Evolutionary conservation across 768 basidiomycete species (phyloP).

Genomic region (Lentinula aciculospora): DNA sequence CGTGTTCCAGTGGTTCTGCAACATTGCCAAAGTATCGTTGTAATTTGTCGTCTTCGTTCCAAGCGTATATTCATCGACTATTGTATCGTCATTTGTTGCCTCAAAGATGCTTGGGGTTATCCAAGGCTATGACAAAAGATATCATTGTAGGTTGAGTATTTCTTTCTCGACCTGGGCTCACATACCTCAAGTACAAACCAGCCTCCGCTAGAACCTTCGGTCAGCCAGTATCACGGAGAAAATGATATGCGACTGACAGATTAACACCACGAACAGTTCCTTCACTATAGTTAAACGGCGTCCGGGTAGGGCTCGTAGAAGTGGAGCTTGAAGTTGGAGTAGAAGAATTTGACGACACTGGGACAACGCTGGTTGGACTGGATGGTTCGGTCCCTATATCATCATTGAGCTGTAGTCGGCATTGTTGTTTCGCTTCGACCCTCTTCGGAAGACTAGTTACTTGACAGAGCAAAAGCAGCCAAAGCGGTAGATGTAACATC

Average conservation of each 20-base stretch:
- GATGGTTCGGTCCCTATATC: conserved; percentile 9
- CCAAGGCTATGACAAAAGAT: conserved; percentile 48
- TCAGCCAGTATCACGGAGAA: background rate
- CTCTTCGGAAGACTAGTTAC: conserved; percentile 7
- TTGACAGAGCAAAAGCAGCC: conserved; percentile 18
- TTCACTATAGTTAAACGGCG: conserved; percentile 37
- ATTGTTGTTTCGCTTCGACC: conserved; percentile 20
- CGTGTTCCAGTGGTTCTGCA: conserved; percentile 54
- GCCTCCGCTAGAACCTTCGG: conserved; percentile 36
- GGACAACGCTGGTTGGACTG: conserved; percentile 4
- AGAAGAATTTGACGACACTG: conserved; percentile 7
- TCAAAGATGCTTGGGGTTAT: conserved; percentile 74
- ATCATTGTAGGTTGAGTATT: background rate
- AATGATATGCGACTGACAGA: conserved; percentile 34
- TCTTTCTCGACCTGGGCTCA: background rate
- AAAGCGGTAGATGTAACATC: conserved; percentile 13
- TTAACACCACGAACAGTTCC: conserved; percentile 54
- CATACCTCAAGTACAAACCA: conserved; percentile 60
- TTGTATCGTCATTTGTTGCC: conserved; percentile 46
- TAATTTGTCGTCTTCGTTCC: conserved; percentile 38
- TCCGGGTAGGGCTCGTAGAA: conserved; percentile 11
- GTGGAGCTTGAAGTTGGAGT: conserved; percentile 7
- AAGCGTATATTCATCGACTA: conserved; percentile 61
- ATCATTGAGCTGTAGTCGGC: conserved; percentile 19
- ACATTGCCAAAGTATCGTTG: conserved; percentile 32